Evolutionary conservation across 495 filamentous ascomycete species (phyloP), one percentile per base, ranked within the genome.

Genomic region (Bacidia gigantensis): DNA sequence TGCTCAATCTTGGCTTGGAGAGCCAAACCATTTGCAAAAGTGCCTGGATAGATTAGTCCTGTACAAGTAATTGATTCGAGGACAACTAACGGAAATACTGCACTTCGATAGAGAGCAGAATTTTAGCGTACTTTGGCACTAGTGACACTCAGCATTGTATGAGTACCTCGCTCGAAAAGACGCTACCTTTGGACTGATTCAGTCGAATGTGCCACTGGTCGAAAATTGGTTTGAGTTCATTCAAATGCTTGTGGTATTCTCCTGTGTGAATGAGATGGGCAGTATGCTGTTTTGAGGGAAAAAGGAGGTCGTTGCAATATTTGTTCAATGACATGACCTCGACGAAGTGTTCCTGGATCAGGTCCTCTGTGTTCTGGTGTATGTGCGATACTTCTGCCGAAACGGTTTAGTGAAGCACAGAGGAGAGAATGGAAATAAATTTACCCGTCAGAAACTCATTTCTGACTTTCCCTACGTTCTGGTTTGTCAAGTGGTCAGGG

Each of bases 1-100:
- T 90, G 79, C 65, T 96, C 90, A 17, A 96, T 84, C 18, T 97
- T 88, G 3, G 92, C 93, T 69, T 98, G 92, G 11, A 98, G 69
- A 2, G 87, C 87, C 12, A 98, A 74, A 3, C 87, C 93, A 60
- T 96, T 96, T 68, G 95, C 75, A 62, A 96, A 97, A 46, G 95
- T 56, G 10, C 25, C 72, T 72, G 66, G 29, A 41, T 17, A 11
- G 17, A 5, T 54, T 26, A 47, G 17, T 39, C 63, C 58, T 21
- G 61, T 5, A 35, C 14, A 5, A 35, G 5, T 7, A 5, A 7
- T 53, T 44, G 67, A 67, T 40, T 67, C 65, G 21, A 20, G 38
- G 10, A 50, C 18, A 3, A 66, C 71, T 66, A 78, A 65, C 86
- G 75, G 17, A 88, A 85, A 58, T 93, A 89, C 56, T 93, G 84